A percentile compares a stretch with the other conserved stretches of the same genome.
phyloP scores from a whole-genome alignment of 1,284 basidiomycete species.

The Coniferiporia sulphurascens region DNA sequence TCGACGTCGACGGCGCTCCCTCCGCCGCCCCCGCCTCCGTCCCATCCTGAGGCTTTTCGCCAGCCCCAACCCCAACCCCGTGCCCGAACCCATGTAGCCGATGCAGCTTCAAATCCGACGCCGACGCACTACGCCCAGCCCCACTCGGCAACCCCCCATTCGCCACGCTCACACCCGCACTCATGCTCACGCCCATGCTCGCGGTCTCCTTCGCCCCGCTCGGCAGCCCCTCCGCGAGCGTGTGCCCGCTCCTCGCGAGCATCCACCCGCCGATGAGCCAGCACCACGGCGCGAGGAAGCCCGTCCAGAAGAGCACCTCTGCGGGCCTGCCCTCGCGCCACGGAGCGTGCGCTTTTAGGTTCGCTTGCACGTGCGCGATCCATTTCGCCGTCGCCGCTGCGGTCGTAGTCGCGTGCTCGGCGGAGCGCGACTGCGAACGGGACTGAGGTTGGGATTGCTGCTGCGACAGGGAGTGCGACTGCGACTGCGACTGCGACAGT shows the following conservation, averaged over 20 bases:
- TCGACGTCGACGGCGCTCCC: conserved; percentile 24
- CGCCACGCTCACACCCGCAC: too few species aligned
- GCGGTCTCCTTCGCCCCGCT: conserved; percentile 17
- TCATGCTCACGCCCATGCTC: not conserved
- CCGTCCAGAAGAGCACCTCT: conserved; percentile 63
- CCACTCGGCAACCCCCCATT: not conserved
- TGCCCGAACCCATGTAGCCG: not conserved
- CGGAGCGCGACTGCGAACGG: not conserved
- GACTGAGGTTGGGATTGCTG: not conserved
- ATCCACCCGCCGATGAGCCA: conserved; percentile 75
- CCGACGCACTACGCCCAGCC: not conserved
- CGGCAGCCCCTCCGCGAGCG: conserved; percentile 11
- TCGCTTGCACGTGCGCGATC: conserved; percentile 1
- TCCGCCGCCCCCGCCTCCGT: conserved; percentile 25
- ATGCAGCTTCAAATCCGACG: not conserved
- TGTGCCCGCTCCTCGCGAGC: conserved; percentile 39
- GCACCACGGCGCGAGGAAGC: conserved; percentile 58
- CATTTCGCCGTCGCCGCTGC: too few species aligned
- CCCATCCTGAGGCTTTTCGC: conserved; percentile 20
- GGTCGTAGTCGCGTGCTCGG: not conserved
- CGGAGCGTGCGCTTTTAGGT: conserved; percentile 11
- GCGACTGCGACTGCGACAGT: not conserved
- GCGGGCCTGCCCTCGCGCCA: conserved; percentile 31
- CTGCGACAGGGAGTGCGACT: not conserved
- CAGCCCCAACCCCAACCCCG: not conserved